Percentiles rank a stretch among this genome's conserved stretches.
Conservation (phyloP, 257 asterid species). For the Gentiana dahurica region DNA sequence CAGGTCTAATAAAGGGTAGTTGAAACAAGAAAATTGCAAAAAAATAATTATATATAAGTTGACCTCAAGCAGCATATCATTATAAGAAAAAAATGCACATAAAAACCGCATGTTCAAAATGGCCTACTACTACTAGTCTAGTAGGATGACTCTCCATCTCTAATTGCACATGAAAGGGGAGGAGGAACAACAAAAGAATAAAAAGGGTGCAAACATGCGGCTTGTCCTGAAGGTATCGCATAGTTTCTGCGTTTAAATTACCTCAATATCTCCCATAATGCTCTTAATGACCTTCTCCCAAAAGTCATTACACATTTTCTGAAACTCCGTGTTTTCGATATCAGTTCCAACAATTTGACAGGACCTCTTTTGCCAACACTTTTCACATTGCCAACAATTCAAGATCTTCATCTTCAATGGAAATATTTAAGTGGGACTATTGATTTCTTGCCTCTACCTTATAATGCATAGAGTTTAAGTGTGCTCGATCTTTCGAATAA, state of each 20-base stretch:
- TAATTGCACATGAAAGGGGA: too few relatives aligned
- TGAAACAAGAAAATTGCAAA: too few relatives aligned
- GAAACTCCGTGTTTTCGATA: conserved; percentile 60
- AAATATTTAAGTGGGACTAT: conserved; percentile 51
- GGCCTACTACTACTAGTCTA: too few relatives aligned
- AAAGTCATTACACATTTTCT: conserved; percentile 50
- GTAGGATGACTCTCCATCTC: too few relatives aligned
- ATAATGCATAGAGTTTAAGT: conserved; percentile 36
- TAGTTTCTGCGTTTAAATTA: conserved; percentile 68
- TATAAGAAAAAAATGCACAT: too few relatives aligned
- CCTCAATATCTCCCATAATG: conserved; percentile 69
- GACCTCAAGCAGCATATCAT: too few relatives aligned
- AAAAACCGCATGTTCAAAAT: too few relatives aligned
- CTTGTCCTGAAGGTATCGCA: conserved; percentile 57
- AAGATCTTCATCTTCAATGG: conserved; percentile 65
- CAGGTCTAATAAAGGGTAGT: too few relatives aligned
- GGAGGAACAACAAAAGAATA: too few relatives aligned
- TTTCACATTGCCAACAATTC: conserved; percentile 50
- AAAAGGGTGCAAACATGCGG: conserved; percentile 6
- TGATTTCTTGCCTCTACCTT: conserved; percentile 38
- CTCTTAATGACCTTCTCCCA: conserved; percentile 56
- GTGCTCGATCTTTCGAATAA: conserved; percentile 70
- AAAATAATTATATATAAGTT: too few relatives aligned
- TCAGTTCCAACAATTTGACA: conserved; percentile 66
- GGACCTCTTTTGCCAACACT: conserved; percentile 59